Base-by-base conservation (phyloP, 352 stramenopile species). In the Phytophthora colocasiae region DNA sequence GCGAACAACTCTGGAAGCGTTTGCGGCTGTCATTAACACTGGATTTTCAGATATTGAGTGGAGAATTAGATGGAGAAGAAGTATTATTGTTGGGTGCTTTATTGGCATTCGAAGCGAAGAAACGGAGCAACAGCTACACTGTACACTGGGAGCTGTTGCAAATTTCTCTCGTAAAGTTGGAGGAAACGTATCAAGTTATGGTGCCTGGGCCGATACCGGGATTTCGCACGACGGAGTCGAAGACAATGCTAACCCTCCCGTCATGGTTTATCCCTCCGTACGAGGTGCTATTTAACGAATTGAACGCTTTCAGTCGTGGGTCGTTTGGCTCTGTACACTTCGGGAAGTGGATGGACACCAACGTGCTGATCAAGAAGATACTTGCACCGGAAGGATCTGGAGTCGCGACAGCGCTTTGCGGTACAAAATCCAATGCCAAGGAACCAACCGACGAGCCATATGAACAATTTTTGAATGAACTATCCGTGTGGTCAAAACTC, bases 281-380 rank as follows among this genome's bases (percentile, higher is more conserved):
- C 27, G 71, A 80, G 40, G 63, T 80, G 19, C 17, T 69, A 32
- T 63, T 75, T 14, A 66, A 68, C 14, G 62, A 73, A 15, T 46
- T 69, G 29, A 55, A 65, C 12, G 29, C 31, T 47, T 63, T 75
- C 27, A 63, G 41, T 47, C 58, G 58, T 27, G 71, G 68, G 19
- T 29, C 52, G 0, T 75, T 74, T 39, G 63, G 71, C 27, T 64
- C 67, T 0, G 56, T 75, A 2, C 59, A 75, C n/a, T 66, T 63
- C 24, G 71, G 71, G 1, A 72, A 71, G 34, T 80, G 71, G 71
- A 60, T 64, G 27, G 51, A 49, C 6, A 57, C 17, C 11, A 57
- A 71, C 17, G 71, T 77, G 12, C 50, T 77, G 12, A 48, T 80
- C 29, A 80, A 80, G 40, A 66, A 73, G 32, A 60, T 70, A n/a